A percentile compares a stretch with the other conserved stretches of the same genome.
Evolutionary conservation across 805 yeast genomes (phyloP).

Genomic region (Wickerhamiella occidentalis): DNA sequence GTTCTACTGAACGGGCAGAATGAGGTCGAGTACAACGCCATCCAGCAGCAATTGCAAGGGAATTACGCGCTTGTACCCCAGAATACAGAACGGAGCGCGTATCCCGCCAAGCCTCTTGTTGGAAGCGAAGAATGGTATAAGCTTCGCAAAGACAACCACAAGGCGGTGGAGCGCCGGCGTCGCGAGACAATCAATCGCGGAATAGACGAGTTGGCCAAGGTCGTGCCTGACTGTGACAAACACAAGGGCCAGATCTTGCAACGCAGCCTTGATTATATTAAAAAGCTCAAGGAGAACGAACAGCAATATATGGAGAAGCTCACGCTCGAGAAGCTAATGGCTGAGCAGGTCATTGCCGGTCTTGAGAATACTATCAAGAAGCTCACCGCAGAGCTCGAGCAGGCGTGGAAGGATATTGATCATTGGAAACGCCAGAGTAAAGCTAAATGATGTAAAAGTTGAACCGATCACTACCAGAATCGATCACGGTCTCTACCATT

Average conservation of each 20-base stretch:
- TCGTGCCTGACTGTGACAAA: constrained; percentile 27
- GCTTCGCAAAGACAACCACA: constrained; percentile 76
- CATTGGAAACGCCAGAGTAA: constrained; percentile 44
- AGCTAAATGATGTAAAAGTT: constrained; percentile 13
- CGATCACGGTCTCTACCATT: no score
- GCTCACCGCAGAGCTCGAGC: constrained; percentile 74
- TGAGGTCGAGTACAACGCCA: constrained; percentile 11
- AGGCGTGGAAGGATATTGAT: constrained; percentile 86
- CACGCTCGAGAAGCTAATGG: constrained; percentile 83
- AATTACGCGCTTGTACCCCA: constrained; percentile 5
- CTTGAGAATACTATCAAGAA: constrained; percentile 76
- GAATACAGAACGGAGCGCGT: neutral
- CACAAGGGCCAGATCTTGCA: constrained; percentile 84
- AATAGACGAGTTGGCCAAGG: constrained; percentile 35
- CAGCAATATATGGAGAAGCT: constrained; percentile 83
- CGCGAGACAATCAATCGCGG: constrained; percentile 30
- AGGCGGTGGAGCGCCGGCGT: constrained; percentile 30
- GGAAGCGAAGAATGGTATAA: constrained; percentile 80
- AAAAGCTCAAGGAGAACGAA: constrained; percentile 80
- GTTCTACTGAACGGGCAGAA: constrained; percentile 10
- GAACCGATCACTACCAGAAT: no score
- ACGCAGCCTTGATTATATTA: constrained; percentile 82
- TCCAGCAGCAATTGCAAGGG: constrained; percentile 10
- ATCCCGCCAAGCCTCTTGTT: constrained; percentile 41
- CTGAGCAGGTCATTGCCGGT: constrained; percentile 85